Percentiles rank a stretch among this genome's conserved stretches.
These are phyloP conservation scores for Wickerhamiella infanticola DNA, from an alignment of 1,139 yeast genomes.

Conservation along the genomic window DNA sequence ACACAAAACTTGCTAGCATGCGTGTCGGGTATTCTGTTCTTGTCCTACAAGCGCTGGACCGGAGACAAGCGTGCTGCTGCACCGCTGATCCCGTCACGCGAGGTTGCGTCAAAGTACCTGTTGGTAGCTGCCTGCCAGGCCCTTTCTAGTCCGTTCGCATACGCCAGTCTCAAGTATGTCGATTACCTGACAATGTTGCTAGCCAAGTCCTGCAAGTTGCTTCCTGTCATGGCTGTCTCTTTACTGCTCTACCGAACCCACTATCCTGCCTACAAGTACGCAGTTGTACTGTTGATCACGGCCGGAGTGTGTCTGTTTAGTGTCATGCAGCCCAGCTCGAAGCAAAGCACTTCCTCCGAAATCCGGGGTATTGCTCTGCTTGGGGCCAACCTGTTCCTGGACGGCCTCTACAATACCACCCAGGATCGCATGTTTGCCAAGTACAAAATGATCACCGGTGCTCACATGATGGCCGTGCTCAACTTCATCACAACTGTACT, in stretches of 20 bases:
- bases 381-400: constrained; percentile 51
- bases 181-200: constrained; percentile 72
- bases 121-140: constrained; percentile 68
- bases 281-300: constrained; percentile 64
- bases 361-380: constrained; percentile 47
- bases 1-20: constrained; percentile 64
- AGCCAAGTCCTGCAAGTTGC: constrained; percentile 84
- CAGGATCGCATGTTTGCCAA: constrained; percentile 68
- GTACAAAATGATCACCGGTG: constrained; percentile 44
- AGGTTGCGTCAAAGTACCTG: constrained; percentile 31
- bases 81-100: constrained; percentile 20
- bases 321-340: constrained; percentile 20
- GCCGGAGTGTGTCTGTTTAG: constrained; percentile 73
- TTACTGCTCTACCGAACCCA: constrained; percentile 51
- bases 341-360: constrained; percentile 11
- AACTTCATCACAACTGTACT: constrained; percentile 40
- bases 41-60: constrained; percentile 26
- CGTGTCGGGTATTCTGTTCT: constrained; percentile 47
- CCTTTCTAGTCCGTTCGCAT: constrained; percentile 65
- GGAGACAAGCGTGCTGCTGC: constrained; percentile 13
- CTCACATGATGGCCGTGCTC: constrained; percentile 72
- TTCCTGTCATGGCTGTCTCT: constrained; percentile 85
- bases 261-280: constrained; percentile 63
- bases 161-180: constrained; percentile 61
- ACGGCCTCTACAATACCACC: constrained; percentile 85